A percentile compares a stretch with the other conserved stretches of the same genome.
phyloP scores from a whole-genome alignment of 2,329 filamentous ascomycete species.

The Fusarium falciforme region DNA sequence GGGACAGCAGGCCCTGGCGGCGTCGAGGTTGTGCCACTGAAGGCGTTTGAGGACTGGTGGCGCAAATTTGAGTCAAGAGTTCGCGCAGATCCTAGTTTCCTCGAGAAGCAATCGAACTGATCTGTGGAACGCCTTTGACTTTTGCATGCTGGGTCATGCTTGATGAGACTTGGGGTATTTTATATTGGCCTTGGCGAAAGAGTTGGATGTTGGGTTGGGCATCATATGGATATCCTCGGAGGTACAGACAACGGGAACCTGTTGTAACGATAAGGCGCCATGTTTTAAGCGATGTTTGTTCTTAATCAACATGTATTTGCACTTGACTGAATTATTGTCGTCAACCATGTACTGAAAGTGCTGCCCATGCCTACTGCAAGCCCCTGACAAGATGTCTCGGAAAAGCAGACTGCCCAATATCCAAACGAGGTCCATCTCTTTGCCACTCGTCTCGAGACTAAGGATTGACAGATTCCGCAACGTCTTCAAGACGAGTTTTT shows the following conservation, averaged over 20 bases:
- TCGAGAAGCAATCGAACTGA: constrained; percentile 70
- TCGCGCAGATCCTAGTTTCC: constrained; percentile 86
- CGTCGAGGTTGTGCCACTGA: constrained; percentile 90
- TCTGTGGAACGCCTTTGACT: background rate
- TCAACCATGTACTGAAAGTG: background rate
- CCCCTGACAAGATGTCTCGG: background rate
- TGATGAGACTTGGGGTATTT: background rate
- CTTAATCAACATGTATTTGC: constrained; percentile 6
- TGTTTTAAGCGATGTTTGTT: constrained; percentile 20
- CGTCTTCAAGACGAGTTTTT: constrained; percentile 20
- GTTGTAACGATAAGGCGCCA: constrained; percentile 8
- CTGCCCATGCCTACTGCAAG: background rate
- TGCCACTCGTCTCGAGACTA: background rate
- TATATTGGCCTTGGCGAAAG: background rate
- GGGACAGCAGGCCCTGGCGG: constrained; percentile 69
- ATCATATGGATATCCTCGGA: background rate
- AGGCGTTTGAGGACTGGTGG: constrained; percentile 98
- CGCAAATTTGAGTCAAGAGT: constrained; percentile 91
- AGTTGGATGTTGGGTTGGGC: background rate
- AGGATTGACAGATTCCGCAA: constrained; percentile 9
- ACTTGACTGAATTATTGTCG: background rate
- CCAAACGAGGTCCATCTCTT: constrained; percentile 5
- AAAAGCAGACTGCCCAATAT: background rate
- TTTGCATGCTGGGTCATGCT: background rate
- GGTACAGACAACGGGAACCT: background rate